phyloP scores from a whole-genome alignment of 1,284 basidiomycete genomes.

The Papiliotrema laurentii region DNA sequence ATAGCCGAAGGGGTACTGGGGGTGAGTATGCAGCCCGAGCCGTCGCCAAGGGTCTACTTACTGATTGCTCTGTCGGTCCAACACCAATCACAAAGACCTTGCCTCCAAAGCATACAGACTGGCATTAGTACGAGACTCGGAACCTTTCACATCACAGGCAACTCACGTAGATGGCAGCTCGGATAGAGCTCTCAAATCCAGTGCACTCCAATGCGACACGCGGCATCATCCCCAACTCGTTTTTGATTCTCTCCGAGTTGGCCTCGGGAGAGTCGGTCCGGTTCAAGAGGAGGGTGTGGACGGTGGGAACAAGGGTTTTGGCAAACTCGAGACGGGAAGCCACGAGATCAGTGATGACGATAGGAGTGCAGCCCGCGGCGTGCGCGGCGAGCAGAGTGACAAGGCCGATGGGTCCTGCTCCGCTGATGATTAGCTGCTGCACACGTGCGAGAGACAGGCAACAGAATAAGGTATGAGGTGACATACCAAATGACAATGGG shows the following conservation, averaged over 20 bases:
- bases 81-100: conserved; percentile 56
- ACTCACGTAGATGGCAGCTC: conserved; percentile 68
- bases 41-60: too few species aligned
- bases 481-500: conserved; percentile 49
- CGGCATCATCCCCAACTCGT: conserved; percentile 34
- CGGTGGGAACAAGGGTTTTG: conserved; percentile 50
- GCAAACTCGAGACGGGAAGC: conserved; percentile 53
- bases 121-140: not conserved
- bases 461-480: not conserved
- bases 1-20: conserved; percentile 51
- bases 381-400: conserved; percentile 52
- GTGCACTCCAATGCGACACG: conserved; percentile 54
- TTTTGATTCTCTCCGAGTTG: conserved; percentile 39
- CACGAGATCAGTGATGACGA: conserved; percentile 54
- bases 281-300: conserved; percentile 47
- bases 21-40: too few species aligned
- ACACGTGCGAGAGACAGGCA: too few species aligned
- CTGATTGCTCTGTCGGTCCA: conserved; percentile 49
- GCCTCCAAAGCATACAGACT: conserved; percentile 51
- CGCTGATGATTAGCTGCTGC: conserved; percentile 19
- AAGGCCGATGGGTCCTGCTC: conserved; percentile 54
- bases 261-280: conserved; percentile 34
- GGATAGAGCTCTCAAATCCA: conserved; percentile 81
- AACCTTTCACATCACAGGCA: not conserved
- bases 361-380: conserved; percentile 54